Evolutionary conservation across 768 basidiomycete species (phyloP).

Genomic region (Suillus placidus): DNA sequence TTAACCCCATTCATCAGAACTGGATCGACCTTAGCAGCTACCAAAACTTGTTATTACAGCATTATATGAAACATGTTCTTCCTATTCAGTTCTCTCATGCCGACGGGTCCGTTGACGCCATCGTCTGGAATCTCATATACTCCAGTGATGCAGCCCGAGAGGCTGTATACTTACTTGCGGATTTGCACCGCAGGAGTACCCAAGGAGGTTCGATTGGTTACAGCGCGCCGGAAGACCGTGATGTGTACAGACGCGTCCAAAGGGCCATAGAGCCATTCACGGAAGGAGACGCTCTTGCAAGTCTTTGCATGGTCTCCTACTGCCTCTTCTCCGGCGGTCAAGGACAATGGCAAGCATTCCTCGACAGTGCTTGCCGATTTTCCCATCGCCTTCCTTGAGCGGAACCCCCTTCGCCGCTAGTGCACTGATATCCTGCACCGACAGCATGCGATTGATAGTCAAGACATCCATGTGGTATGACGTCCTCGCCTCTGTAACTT

Average conservation of each 20-base stretch:
- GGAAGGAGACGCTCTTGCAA: constrained; percentile 78
- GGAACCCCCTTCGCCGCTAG: constrained; percentile 43
- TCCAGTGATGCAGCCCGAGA: constrained; percentile 49
- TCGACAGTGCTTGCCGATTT: constrained; percentile 60
- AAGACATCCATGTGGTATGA: constrained; percentile 90
- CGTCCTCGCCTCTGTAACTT: constrained; percentile 78
- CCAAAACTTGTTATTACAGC: constrained; percentile 28
- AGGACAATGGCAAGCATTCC: constrained; percentile 70
- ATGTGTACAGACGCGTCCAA: constrained; percentile 29
- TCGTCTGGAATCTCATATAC: constrained; percentile 57
- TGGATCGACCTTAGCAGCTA: constrained; percentile 14
- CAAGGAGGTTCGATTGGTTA: constrained; percentile 26
- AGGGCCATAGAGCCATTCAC: constrained; percentile 30
- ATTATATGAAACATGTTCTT: constrained; percentile 67
- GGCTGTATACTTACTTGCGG: constrained; percentile 64
- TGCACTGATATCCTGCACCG: constrained; percentile 47
- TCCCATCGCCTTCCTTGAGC: constrained; percentile 50
- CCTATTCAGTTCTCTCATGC: constrained; percentile 72
- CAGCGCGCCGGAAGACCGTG: constrained; percentile 28
- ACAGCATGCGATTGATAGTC: constrained; percentile 70
- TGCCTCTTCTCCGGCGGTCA: constrained; percentile 78
- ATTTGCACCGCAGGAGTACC: constrained; percentile 48
- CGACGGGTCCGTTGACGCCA: constrained; percentile 44
- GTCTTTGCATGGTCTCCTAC: constrained; percentile 73
- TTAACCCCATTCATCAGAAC: constrained; percentile 19